Conservation (phyloP, 768 basidiomycete genomes). For the Boletus barrowsii region DNA sequence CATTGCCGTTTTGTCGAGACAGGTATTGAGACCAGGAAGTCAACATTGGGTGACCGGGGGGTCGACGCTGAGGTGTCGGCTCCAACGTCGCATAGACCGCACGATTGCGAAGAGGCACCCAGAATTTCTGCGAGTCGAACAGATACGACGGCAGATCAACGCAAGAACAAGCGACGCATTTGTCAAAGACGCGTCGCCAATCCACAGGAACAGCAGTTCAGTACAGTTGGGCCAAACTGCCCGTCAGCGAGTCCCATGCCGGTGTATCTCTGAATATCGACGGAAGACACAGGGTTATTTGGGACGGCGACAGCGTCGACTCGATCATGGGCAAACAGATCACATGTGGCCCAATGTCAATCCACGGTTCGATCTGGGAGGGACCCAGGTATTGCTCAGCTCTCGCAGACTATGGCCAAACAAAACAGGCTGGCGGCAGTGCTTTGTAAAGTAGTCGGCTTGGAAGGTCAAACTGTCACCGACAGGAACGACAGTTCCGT, state of each 20-base stretch:
- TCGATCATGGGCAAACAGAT: constrained; percentile 56
- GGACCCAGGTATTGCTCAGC: constrained; percentile 32
- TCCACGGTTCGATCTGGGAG: constrained; percentile 43
- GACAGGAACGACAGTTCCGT: constrained; percentile 48
- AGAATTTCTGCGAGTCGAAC: constrained; percentile 53
- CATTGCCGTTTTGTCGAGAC: constrained; percentile 26
- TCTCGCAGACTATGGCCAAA: constrained; percentile 52
- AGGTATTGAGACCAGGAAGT: constrained; percentile 44
- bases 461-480: constrained; percentile 50
- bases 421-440: constrained; percentile 54
- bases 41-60: constrained; percentile 36
- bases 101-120: constrained; percentile 46
- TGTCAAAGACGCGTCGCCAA: constrained; percentile 55
- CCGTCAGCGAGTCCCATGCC: constrained; percentile 44
- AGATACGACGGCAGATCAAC: constrained; percentile 64
- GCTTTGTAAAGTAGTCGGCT: constrained; percentile 52
- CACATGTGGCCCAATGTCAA: constrained; percentile 68
- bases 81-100: background rate
- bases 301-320: constrained; percentile 24
- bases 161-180: constrained; percentile 40
- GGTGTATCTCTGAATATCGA: constrained; percentile 48
- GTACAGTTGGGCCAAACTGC: constrained; percentile 50
- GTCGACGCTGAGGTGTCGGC: background rate
- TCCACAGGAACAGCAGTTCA: constrained; percentile 36
- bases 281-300: constrained; percentile 39